phyloP scores from a whole-genome alignment of 2,329 filamentous ascomycete species.

The Aspergillus ruber region DNA sequence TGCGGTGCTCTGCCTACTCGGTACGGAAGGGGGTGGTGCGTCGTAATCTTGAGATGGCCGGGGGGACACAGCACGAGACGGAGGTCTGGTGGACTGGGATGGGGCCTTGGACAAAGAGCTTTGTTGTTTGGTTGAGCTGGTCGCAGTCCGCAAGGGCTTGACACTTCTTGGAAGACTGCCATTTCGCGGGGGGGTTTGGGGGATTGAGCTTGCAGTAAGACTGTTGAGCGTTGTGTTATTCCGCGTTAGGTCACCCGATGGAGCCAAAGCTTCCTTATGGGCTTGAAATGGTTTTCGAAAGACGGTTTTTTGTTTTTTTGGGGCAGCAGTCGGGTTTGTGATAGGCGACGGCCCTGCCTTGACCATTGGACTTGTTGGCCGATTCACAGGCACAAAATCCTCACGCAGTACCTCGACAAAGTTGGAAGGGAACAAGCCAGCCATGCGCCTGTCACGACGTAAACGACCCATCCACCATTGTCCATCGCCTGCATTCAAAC shows the following conservation, averaged over 20 bases:
- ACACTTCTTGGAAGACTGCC: constrained; percentile 25
- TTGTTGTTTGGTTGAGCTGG: constrained; percentile 33
- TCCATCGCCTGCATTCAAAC: constrained; percentile 92
- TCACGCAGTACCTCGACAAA: constrained; percentile 88
- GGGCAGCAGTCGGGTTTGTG: constrained; percentile 42
- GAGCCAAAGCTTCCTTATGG: constrained; percentile 47
- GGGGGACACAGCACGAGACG: constrained; percentile 22
- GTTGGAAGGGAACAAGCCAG: constrained; percentile 93
- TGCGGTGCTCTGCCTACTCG: not conserved
- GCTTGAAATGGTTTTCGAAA: constrained; percentile 61
- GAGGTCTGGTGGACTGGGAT: constrained; percentile 24
- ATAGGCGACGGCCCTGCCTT: constrained; percentile 44
- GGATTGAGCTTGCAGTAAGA: constrained; percentile 26
- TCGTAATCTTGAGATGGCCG: constrained; percentile 12
- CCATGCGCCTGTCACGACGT: constrained; percentile 79
- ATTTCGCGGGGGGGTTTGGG: constrained; percentile 31
- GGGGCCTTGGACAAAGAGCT: constrained; percentile 28
- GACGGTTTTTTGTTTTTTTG: constrained; percentile 54
- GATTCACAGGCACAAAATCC: constrained; percentile 65
- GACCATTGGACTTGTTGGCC: constrained; percentile 48
- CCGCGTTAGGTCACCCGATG: constrained; percentile 28
- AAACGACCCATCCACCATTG: constrained; percentile 97
- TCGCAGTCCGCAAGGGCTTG: constrained; percentile 31
- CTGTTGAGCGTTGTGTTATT: constrained; percentile 28
- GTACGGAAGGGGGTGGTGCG: constrained; percentile 5